Evolutionary conservation across 352 stramenopile genomes (phyloP).

Genomic region (Blastocystis sp.): DNA sequence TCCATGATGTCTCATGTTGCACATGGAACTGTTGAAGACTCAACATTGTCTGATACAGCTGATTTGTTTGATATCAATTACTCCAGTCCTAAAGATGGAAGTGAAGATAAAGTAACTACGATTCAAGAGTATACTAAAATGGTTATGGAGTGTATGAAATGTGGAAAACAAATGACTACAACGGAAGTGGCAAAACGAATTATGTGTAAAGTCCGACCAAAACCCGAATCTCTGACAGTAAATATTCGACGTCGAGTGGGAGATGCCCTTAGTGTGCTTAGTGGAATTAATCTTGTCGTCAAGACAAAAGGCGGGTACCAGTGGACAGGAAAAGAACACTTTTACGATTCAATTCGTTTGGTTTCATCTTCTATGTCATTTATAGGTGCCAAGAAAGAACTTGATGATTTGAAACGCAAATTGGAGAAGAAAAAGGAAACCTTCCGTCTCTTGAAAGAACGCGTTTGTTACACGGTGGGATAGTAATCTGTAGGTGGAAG

Average conservation of each 20-base stretch:
- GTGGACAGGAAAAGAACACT: neutral
- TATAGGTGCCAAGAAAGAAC: slow-evolving; percentile 11
- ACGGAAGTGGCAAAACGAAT: slow-evolving; percentile 32
- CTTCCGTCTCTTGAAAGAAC: neutral
- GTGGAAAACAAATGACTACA: slow-evolving; percentile 27
- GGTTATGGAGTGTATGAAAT: slow-evolving; percentile 51
- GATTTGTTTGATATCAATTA: too few relatives aligned
- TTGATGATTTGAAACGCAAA: neutral
- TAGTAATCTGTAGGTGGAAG: neutral
- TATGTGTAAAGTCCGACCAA: neutral
- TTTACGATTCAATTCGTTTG: neutral
- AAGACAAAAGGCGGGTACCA: neutral
- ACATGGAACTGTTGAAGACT: too few relatives aligned
- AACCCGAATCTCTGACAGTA: neutral
- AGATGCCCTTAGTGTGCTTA: slow-evolving; percentile 41
- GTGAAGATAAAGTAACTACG: neutral
- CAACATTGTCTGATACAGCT: too few relatives aligned
- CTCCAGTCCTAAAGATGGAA: neutral
- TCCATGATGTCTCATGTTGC: too few relatives aligned
- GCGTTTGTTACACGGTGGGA: too few relatives aligned
- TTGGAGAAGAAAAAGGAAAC: slow-evolving; percentile 4
- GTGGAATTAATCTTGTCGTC: slow-evolving; percentile 8
- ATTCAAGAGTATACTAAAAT: slow-evolving; percentile 49
- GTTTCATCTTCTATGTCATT: neutral
- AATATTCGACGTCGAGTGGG: slow-evolving; percentile 40